phyloP scores from a whole-genome alignment of 2,329 filamentous ascomycete genomes.

The Aspergillus intermedius region DNA sequence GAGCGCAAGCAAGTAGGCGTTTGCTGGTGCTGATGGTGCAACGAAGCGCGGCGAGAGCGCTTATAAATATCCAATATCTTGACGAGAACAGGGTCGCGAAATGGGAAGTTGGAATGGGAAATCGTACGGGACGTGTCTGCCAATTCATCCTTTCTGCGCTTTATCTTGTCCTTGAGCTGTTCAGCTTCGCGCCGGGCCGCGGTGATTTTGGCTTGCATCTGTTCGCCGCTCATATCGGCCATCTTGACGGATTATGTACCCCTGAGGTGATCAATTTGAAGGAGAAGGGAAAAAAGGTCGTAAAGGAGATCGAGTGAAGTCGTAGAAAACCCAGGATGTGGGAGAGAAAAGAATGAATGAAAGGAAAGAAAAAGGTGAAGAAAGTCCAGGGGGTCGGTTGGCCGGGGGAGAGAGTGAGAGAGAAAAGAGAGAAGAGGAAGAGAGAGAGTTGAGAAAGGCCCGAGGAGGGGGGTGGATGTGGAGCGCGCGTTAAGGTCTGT shows the following conservation, averaged over 20 bases:
- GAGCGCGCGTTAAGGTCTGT: conserved; percentile 11
- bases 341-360: conserved; percentile 4
- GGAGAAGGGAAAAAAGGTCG: conserved; percentile 5
- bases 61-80: no score
- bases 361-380: conserved; percentile 6
- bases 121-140: conserved; percentile 91
- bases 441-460: background rate
- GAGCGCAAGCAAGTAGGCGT: background rate
- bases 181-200: conserved; percentile 95
- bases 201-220: conserved; percentile 88
- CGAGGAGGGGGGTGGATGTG: conserved; percentile 13
- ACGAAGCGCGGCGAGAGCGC: background rate
- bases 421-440: conserved; percentile 1
- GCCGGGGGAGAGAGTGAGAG: conserved; percentile 3
- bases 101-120: conserved; percentile 21
- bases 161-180: conserved; percentile 96
- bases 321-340: conserved; percentile 14
- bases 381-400: conserved; percentile 6
- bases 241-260: conserved; percentile 28
- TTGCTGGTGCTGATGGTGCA: background rate
- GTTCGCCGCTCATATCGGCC: conserved; percentile 46
- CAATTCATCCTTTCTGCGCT: conserved; percentile 99
- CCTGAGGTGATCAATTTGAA: conserved; percentile 20
- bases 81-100: background rate
- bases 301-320: conserved; percentile 30